Conservation (phyloP, 1,139 yeast species). For the Pneumocystis jirovecii region DNA sequence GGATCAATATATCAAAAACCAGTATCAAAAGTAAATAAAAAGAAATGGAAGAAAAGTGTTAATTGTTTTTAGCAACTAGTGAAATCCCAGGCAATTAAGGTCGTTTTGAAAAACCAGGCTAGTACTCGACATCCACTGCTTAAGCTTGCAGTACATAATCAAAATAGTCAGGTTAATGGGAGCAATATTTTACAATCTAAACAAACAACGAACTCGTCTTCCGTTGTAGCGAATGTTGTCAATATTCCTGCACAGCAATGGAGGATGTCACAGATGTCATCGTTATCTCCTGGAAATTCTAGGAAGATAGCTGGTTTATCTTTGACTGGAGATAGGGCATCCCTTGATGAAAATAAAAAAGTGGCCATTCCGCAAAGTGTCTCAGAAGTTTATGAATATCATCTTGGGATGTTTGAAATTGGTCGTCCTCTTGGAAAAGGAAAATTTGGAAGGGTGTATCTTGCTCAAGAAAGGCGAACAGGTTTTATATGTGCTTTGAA, state of each 20-base stretch:
- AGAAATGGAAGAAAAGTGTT: not conserved
- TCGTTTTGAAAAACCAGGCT: not conserved
- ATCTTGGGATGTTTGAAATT: conserved; percentile 59
- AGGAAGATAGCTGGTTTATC: conserved; percentile 8
- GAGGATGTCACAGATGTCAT: conserved; percentile 15
- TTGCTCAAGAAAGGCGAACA: conserved; percentile 59
- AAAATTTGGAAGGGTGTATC: conserved; percentile 81
- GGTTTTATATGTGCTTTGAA: conserved; percentile 82
- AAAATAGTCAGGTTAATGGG: conserved; percentile 16
- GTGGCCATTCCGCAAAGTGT: not conserved
- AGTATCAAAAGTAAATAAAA: not conserved
- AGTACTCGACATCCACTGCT: conserved; percentile 19
- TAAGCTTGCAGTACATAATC: conserved; percentile 21
- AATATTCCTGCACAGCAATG: conserved; percentile 18
- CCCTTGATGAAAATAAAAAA: not conserved
- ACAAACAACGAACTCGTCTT: not conserved
- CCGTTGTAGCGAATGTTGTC: conserved; percentile 9
- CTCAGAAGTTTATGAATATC: conserved; percentile 15
- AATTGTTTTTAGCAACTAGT: not conserved
- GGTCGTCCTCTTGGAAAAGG: conserved; percentile 88
- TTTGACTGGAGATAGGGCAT: not conserved
- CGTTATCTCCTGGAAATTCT: conserved; percentile 16
- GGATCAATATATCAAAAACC: not conserved
- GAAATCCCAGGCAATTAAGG: not conserved
- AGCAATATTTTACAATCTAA: conserved; percentile 3